phyloP scores from a whole-genome alignment of 306 rosid genomes.

The Prunus fruticosa region DNA sequence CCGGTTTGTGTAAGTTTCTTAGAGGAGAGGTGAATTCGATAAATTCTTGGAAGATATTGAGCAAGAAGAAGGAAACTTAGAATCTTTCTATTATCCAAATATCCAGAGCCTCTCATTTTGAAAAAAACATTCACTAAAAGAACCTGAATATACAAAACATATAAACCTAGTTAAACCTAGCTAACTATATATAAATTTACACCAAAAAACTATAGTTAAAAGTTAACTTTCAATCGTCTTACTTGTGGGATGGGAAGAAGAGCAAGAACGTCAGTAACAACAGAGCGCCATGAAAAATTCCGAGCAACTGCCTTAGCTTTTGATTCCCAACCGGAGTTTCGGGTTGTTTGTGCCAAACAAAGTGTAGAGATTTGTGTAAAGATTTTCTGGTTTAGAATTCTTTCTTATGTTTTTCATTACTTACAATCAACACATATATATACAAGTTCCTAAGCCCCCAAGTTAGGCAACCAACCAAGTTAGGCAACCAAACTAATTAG shows the following conservation, averaged over 20 bases:
- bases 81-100: conserved; percentile 12
- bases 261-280: conserved; percentile 28
- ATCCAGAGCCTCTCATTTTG: conserved; percentile 21
- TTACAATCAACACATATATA: no score
- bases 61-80: conserved; percentile 24
- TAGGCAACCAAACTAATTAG: no score
- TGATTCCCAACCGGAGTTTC: background rate
- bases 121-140: conserved; percentile 17
- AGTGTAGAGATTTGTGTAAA: no score
- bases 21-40: conserved; percentile 20
- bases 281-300: background rate
- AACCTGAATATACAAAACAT: conserved; percentile 13
- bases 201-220: no score
- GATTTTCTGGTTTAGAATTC: no score
- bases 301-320: background rate
- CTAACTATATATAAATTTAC: background rate
- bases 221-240: background rate
- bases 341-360: no score
- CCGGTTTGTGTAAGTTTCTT: conserved; percentile 16
- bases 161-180: background rate
- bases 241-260: conserved; percentile 47
- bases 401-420: no score
- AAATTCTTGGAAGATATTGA: conserved; percentile 32
- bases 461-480: no score
- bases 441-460: no score